phyloP scores from a whole-genome alignment of 257 asterid genomes.

The Catharanthus roseus region DNA sequence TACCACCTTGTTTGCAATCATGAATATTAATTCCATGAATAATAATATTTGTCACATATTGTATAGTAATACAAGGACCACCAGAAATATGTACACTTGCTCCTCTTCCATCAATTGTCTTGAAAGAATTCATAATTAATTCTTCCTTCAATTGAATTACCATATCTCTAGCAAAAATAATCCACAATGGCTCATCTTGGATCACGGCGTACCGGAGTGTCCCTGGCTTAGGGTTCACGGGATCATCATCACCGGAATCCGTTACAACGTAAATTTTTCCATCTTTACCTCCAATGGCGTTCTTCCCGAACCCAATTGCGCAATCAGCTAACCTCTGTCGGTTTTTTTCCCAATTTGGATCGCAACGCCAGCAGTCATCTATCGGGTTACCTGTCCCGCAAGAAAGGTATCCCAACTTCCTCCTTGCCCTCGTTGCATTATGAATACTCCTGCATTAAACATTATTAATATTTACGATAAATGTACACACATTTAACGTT shows the following conservation, averaged over 20 bases:
- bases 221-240: conserved; percentile 61
- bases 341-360: conserved; percentile 55
- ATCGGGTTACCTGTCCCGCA: conserved; percentile 80
- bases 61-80: conserved; percentile 82
- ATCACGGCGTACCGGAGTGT: conserved; percentile 65
- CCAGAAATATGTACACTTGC: conserved; percentile 74
- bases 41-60: conserved; percentile 63
- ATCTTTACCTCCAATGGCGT: conserved; percentile 61
- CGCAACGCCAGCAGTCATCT: conserved; percentile 86
- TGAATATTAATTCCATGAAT: conserved; percentile 73
- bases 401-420: conserved; percentile 53
- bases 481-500: too few relatives aligned
- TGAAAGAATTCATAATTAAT: conserved; percentile 75
- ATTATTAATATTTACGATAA: too few relatives aligned
- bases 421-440: conserved; percentile 59
- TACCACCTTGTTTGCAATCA: conserved; percentile 77
- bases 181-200: conserved; percentile 71
- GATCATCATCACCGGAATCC: conserved; percentile 43
- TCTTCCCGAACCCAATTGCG: conserved; percentile 71
- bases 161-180: conserved; percentile 70
- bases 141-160: conserved; percentile 69
- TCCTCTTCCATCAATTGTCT: conserved; percentile 80
- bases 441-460: conserved; percentile 43
- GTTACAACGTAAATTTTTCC: conserved; percentile 65
- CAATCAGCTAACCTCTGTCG: conserved; percentile 71